Percentiles rank a stretch among this genome's conserved stretches.
phyloP scores from a whole-genome alignment of 2,329 filamentous ascomycete genomes.

The Colletotrichum neosansevieriae region DNA sequence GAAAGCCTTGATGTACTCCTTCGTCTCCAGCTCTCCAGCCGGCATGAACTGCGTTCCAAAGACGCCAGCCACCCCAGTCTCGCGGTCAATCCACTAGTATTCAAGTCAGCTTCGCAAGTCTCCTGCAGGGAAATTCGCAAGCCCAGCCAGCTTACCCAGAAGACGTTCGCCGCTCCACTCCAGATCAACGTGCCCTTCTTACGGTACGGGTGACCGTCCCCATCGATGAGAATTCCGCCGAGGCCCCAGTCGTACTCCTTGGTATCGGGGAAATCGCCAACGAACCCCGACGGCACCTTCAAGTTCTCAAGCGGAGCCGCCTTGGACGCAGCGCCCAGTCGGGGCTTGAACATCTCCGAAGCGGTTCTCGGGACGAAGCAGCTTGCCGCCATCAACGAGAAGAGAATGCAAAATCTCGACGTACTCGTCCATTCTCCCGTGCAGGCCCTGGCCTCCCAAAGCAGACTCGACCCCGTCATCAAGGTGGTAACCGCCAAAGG shows the following conservation, averaged over 20 bases:
- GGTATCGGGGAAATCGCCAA: conserved; percentile 48
- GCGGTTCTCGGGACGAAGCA: conserved; percentile 59
- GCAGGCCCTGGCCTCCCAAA: conserved; percentile 52
- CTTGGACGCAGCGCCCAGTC: conserved; percentile 47
- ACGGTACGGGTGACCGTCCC: conserved; percentile 51
- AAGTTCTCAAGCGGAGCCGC: conserved; percentile 44
- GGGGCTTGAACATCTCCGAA: conserved; percentile 59
- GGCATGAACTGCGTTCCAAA: conserved; percentile 57
- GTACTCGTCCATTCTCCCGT: conserved; percentile 54
- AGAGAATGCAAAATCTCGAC: conserved; percentile 59
- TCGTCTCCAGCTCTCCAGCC: conserved; percentile 51
- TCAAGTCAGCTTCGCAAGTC: neutral
- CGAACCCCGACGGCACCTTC: conserved; percentile 43
- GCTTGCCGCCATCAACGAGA: conserved; percentile 56
- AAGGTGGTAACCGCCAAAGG: conserved; percentile 13
- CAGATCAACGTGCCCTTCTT: conserved; percentile 55
- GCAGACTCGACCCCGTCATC: conserved; percentile 41
- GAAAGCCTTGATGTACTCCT: conserved; percentile 50
- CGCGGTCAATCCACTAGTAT: conserved; percentile 48
- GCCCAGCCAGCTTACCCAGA: conserved; percentile 54
- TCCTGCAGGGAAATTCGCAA: neutral
- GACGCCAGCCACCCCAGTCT: conserved; percentile 53
- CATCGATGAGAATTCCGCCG: conserved; percentile 55
- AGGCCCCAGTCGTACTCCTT: conserved; percentile 55
- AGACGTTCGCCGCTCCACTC: conserved; percentile 59